Base-by-base conservation (phyloP, 208 protist genomes). In the Endotrypanum monterogeii region DNA sequence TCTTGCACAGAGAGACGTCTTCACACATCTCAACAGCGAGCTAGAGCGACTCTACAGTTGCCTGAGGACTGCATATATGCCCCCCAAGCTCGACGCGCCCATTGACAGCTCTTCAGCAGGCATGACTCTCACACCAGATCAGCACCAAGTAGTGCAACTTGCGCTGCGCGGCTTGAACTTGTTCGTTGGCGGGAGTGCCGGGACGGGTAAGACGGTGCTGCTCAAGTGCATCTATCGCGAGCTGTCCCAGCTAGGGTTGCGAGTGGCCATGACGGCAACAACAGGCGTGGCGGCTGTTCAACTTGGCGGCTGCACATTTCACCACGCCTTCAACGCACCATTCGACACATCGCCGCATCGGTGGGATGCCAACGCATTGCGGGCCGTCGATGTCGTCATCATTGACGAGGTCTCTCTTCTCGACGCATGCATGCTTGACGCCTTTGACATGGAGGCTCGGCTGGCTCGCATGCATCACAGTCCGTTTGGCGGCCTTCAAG, bases 351-450 rank as follows among this genome's bases (percentile, higher is more conserved):
- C 18, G 30, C 54, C 76, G 37, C 71, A 79, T 28, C 73, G 54
- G n/a, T 97, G 93, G 91, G 93, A 97, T 74, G 65, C 57, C 30
- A 92, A 88, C 68, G 91, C 90, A 5, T 76, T 98, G 25, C 89
- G 90, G 20, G 85, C 89, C 35, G 82, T 96, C n/a, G 93, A 98
- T 76, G 90, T 94, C 32, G 82, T 98, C 54, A 94, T 98, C 52
- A 84, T 98, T 50, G 96, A 98, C 77, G 96, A 98, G 74, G 91
- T 98, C 11, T 98, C 94, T 16, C 80, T 98, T 71, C 80, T 98
- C 16, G 79, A 89, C 67, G 85, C 88, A 57, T 71, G 88, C 18
- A 80, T 93, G 67, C 83, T 98, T 46, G 94, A 98, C 57, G 83
- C 91, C 61, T 89, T 98, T 39, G 94, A 98, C 65, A 67, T 83